Evolutionary conservation across 345 rosid species (phyloP).

Genomic region (Populus alba): DNA sequence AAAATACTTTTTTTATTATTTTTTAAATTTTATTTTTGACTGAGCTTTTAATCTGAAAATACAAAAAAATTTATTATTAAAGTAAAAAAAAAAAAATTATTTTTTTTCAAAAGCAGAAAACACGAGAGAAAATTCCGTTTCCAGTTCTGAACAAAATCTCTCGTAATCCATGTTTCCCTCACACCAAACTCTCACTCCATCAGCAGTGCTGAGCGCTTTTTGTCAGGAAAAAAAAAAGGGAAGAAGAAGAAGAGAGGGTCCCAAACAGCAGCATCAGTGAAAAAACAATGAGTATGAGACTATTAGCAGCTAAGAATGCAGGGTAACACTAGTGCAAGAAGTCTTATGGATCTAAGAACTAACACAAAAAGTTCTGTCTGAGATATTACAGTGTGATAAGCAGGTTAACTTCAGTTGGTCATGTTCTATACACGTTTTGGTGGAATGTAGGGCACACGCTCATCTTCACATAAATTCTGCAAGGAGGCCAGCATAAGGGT

Average conservation of each 20-base stretch:
- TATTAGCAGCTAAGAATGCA: not conserved
- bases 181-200: not conserved
- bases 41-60: too few species aligned
- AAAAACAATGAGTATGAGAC: too few species aligned
- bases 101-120: too few species aligned
- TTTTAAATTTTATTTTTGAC: too few species aligned
- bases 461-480: slow-evolving; percentile 83
- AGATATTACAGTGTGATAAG: not conserved
- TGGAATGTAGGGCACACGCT: slow-evolving; percentile 63
- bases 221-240: not conserved
- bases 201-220: not conserved
- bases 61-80: too few species aligned
- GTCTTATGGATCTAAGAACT: not conserved
- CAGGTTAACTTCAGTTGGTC: not conserved
- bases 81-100: too few species aligned
- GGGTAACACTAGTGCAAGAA: not conserved
- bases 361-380: not conserved
- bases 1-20: too few species aligned
- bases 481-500: slow-evolving; percentile 1
- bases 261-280: not conserved
- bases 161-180: not conserved
- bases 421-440: slow-evolving; percentile 59
- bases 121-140: too few species aligned
- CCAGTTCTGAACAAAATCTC: not conserved
- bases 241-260: not conserved